Evolutionary conservation across 768 basidiomycete species (phyloP).

Genomic region (Lentinula boryana): DNA sequence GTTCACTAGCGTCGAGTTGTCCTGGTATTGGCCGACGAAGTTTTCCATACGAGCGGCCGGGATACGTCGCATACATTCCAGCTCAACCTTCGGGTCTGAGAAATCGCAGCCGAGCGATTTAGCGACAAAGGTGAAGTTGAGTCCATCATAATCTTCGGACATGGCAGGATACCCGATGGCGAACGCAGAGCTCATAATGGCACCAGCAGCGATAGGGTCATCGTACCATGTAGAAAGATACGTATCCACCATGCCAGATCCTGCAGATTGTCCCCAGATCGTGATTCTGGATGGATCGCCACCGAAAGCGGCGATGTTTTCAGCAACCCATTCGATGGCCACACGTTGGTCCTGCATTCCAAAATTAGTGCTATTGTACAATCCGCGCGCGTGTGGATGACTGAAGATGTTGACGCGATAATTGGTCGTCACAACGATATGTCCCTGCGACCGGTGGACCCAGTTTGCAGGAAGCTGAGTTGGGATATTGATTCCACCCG

Average conservation of each 20-base stretch:
- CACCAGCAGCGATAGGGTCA: conserved; percentile 9
- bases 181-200: conserved; percentile 8
- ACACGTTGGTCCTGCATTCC: conserved; percentile 22
- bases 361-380: conserved; percentile 16
- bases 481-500: conserved; percentile 9
- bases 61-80: conserved; percentile 10
- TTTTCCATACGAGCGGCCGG: conserved; percentile 6
- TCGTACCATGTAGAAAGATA: conserved; percentile 6
- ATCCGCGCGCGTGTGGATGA: conserved; percentile 9
- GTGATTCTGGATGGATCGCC: conserved; percentile 22
- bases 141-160: not conserved
- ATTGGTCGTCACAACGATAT: conserved; percentile 11
- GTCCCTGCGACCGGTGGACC: conserved; percentile 9
- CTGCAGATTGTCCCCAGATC: conserved; percentile 15
- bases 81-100: not conserved
- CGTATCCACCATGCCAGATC: not conserved
- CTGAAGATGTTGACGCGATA: conserved; percentile 12
- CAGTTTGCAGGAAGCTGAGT: conserved; percentile 12
- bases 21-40: conserved; percentile 9
- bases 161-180: not conserved
- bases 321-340: conserved; percentile 22
- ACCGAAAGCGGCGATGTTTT: conserved; percentile 17
- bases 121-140: conserved; percentile 11
- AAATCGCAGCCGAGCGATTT: conserved; percentile 9
- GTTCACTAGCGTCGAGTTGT: conserved; percentile 3